Base-by-base conservation (phyloP, 192 early-diverging fungal genomes). In the Coemansia biformis region DNA sequence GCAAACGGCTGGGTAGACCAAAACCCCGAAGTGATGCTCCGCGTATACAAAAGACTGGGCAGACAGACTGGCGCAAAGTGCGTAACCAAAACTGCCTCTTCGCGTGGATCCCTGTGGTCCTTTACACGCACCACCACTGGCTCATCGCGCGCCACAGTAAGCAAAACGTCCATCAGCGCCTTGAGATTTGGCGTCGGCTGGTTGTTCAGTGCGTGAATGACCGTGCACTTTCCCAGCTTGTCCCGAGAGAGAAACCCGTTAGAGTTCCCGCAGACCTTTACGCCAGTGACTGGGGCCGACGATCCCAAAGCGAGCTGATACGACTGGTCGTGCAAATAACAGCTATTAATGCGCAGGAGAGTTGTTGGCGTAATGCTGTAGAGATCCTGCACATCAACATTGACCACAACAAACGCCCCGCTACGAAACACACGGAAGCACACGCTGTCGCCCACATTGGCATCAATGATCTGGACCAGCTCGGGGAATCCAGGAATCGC, bases 301-400 rank as follows among this genome's bases (percentile, higher is more conserved):
- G 49, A 52, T 13, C 35, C 34, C 12, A 40, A 31, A 1, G 86
- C 83, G 8, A 86, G 53, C 38, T 86, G 82, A 46, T 83, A 83
- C 1, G 82, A 85, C 19, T 88, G 45, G 38, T 84, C 76, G 59
- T 86, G 80, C 22, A 90, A 59, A 36, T 80, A 79, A 16, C 79
- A 84, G 21, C 86, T 86, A 30, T 88, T 91, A 18, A 93, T 77
- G 24, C 86, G 78, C 2, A 96, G 74, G 60, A 86, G 85, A 30
- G 83, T 65, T 55, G 88, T 78, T 1, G 93, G 92, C 8, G 92
- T 95, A 34, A 87, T 80, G 5, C 70, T 64, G 35, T 85, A 86
- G 17, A 90, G 40, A 52, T 90, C 83, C 53, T 84, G 82, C 1
- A 86, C 80, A 10, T 29, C 41, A 8, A 85, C 19, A 12, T 52